Evolutionary conservation across 345 rosid genomes (phyloP), one percentile per base, ranked within the genome.

Genomic region (Eutrema yunnanense): DNA sequence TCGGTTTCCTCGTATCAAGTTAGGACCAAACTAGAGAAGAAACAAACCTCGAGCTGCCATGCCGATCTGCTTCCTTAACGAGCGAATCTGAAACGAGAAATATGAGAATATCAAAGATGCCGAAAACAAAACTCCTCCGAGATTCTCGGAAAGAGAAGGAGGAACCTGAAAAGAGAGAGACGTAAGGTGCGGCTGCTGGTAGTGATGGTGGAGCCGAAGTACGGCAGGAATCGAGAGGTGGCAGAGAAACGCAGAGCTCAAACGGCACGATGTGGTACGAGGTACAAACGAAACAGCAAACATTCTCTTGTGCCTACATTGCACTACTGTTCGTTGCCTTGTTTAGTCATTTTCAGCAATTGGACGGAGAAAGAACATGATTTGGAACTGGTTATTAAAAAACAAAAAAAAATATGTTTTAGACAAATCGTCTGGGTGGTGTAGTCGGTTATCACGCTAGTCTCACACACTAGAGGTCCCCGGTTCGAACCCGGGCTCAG

Each of bases 391-490:
- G 22, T 22, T 22, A 22, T 1, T 22, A 22, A 22, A 22, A 22
- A 22, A 1, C 0, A 0, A 16, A 22, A 22, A 22, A 0, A 1
- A 22, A 22, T 22, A 22, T 22, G 22, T 1, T 1, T 22, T 22
- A 22, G 22, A 22, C 34, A 32, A 32, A 32, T 4, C 34, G 85
- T 85, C 83, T 84, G 86, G 87, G 83, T 84, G 88, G 90, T 84
- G 90, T 86, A 85, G 90, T 82, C 64, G 85, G 88, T 85, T 79
- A 88, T 86, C 88, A 83, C 84, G 85, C 84, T 85, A 90, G 92
- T 85, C 89, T 88, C 87, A 84, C 88, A 81, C 92, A 84, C 88
- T 85, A 84, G 82, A 86, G 88, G 85, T 82, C 87, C 83, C 87
- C 80, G 74, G 81, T 85, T 85, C 82, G 85, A 87, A 86, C 83